Conservation (phyloP, 441 rosid species). For the Corymbia citriodora region DNA sequence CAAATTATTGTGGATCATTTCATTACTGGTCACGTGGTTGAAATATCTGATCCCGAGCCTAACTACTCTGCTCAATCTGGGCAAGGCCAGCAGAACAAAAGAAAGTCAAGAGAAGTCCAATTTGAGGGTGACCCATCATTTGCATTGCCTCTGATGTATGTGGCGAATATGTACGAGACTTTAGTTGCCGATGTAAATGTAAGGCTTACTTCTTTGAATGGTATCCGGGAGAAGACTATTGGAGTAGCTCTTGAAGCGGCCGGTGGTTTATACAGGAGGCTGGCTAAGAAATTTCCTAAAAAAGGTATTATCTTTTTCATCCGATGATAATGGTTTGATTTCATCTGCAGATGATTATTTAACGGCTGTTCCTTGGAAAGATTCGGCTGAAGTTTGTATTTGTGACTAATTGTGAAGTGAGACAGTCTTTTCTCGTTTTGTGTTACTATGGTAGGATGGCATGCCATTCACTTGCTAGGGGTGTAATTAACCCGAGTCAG, state of each 20-base stretch:
- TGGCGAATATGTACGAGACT: conserved; percentile 87
- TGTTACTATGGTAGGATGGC: neutral
- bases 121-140: conserved; percentile 72
- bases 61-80: conserved; percentile 42
- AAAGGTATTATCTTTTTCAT: conserved; percentile 40
- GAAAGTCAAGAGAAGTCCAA: conserved; percentile 66
- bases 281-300: conserved; percentile 87
- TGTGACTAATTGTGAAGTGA: neutral
- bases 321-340: neutral
- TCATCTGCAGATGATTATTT: neutral
- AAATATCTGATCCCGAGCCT: conserved; percentile 42
- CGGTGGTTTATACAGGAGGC: conserved; percentile 82
- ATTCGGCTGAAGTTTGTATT: neutral
- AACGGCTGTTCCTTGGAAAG: neutral
- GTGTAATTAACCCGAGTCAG: neutral
- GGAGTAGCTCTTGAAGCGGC: conserved; percentile 96
- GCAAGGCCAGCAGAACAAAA: conserved; percentile 53
- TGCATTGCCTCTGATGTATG: conserved; percentile 86
- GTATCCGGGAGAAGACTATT: conserved; percentile 71
- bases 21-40: conserved; percentile 55
- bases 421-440: neutral
- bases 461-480: neutral
- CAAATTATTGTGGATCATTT: conserved; percentile 74
- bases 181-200: conserved; percentile 68
- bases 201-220: conserved; percentile 70